Percentiles rank a stretch among this genome's conserved stretches.
Evolutionary conservation across 2,329 filamentous ascomycete species (phyloP).

Genomic region (Pseudogymnoascus sp.): DNA sequence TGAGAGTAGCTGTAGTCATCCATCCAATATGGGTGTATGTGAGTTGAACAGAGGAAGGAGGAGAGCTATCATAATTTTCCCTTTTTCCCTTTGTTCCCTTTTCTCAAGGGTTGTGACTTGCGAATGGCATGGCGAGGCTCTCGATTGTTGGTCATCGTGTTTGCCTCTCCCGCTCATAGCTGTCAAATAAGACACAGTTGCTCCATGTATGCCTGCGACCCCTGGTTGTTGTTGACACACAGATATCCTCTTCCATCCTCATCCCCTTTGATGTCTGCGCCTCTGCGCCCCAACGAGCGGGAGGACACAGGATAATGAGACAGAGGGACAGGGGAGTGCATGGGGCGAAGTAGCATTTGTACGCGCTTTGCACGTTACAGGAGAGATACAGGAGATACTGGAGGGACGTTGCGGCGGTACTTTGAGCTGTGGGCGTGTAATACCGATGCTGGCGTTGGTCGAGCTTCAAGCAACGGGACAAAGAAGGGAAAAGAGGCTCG

Average conservation of each 20-base stretch:
- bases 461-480: background rate
- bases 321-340: background rate
- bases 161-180: background rate
- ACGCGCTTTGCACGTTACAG: background rate
- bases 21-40: background rate
- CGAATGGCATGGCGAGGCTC: background rate
- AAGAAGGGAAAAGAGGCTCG: background rate
- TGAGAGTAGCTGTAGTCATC: background rate
- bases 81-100: background rate
- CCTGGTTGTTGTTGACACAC: constrained; percentile 5
- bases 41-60: background rate
- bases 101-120: background rate
- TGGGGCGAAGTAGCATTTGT: background rate
- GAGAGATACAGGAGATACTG: background rate
- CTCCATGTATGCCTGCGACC: background rate
- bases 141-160: background rate
- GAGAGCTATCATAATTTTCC: background rate
- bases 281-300: background rate
- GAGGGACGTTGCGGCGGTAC: background rate
- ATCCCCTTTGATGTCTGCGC: background rate
- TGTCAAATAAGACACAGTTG: background rate
- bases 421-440: background rate
- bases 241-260: background rate
- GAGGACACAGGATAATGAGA: constrained; percentile 1
- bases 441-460: background rate